Percentiles rank a stretch among this genome's conserved stretches.
phyloP scores from a whole-genome alignment of 805 yeast species.

The Allodekkera sacchari region DNA sequence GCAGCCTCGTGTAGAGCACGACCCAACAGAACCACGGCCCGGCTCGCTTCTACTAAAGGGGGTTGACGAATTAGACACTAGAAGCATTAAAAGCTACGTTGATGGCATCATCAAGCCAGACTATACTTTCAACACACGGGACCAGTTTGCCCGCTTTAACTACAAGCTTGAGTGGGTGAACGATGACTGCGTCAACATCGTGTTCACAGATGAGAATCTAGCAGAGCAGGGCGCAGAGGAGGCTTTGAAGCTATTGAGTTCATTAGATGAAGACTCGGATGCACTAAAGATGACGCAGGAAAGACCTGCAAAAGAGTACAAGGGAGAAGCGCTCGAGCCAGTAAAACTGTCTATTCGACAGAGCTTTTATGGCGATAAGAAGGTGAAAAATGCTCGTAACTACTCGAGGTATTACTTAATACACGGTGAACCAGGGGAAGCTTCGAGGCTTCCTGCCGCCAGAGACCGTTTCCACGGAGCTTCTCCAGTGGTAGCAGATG shows the following conservation, averaged over 20 bases:
- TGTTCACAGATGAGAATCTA: slow-evolving; percentile 23
- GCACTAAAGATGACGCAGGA: slow-evolving; percentile 2
- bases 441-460: slow-evolving; percentile 21
- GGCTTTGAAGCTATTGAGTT: slow-evolving; percentile 12
- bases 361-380: slow-evolving; percentile 46
- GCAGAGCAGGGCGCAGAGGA: slow-evolving; percentile 19
- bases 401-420: slow-evolving; percentile 56
- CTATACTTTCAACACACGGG: slow-evolving; percentile 19
- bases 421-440: slow-evolving; percentile 60
- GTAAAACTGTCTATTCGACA: slow-evolving; percentile 37
- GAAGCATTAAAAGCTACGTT: slow-evolving; percentile 49
- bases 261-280: slow-evolving; percentile 7
- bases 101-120: slow-evolving; percentile 34
- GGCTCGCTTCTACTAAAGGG: slow-evolving; percentile 47
- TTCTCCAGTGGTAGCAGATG: slow-evolving; percentile 8
- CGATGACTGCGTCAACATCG: slow-evolving; percentile 50
- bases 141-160: slow-evolving; percentile 18
- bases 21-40: slow-evolving; percentile 27
- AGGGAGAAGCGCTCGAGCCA: slow-evolving; percentile 7
- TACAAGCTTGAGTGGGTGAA: slow-evolving; percentile 59
- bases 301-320: slow-evolving; percentile 1
- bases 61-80: slow-evolving; percentile 55
- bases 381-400: slow-evolving; percentile 47
- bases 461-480: slow-evolving; percentile 11
- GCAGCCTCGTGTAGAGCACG: too few species aligned